These are phyloP conservation scores for Pseudogymnoascus sp. DNA, from an alignment of 2,329 filamentous ascomycete genomes.

Conservation along the genomic window DNA sequence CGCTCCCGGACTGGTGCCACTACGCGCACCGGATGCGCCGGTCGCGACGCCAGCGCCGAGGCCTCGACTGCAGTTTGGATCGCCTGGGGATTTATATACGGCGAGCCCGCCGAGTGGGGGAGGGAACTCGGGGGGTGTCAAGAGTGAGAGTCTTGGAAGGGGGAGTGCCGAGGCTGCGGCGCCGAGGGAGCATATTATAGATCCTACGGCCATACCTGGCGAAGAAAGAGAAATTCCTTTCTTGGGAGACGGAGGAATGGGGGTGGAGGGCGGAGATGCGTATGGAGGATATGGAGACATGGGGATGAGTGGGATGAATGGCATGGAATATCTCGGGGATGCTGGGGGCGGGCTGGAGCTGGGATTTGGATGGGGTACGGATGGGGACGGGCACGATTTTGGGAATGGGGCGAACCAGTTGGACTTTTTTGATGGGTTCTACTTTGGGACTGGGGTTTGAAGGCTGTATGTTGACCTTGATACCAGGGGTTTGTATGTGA, in stretches of 20 bases:
- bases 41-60: not conserved
- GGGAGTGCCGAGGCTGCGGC: not conserved
- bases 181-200: not conserved
- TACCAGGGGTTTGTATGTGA: not conserved
- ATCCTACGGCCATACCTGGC: not conserved
- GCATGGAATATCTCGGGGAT: slow-evolving; percentile 8
- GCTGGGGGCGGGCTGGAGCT: slow-evolving; percentile 9
- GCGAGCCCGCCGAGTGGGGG: not conserved
- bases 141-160: not conserved
- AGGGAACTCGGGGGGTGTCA: not conserved
- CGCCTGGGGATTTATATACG: not conserved
- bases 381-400: slow-evolving; percentile 11
- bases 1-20: not conserved
- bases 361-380: slow-evolving; percentile 13
- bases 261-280: not conserved
- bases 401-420: slow-evolving; percentile 12
- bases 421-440: slow-evolving; percentile 43
- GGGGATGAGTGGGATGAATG: slow-evolving; percentile 13
- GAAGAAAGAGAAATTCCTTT: not conserved
- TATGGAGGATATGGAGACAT: slow-evolving; percentile 21
- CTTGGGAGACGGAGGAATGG: not conserved
- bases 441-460: slow-evolving; percentile 33
- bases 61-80: not conserved
- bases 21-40: not conserved
- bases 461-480: not conserved